phyloP scores from a whole-genome alignment of 495 filamentous ascomycete genomes.

The Aspergillus wentii region DNA sequence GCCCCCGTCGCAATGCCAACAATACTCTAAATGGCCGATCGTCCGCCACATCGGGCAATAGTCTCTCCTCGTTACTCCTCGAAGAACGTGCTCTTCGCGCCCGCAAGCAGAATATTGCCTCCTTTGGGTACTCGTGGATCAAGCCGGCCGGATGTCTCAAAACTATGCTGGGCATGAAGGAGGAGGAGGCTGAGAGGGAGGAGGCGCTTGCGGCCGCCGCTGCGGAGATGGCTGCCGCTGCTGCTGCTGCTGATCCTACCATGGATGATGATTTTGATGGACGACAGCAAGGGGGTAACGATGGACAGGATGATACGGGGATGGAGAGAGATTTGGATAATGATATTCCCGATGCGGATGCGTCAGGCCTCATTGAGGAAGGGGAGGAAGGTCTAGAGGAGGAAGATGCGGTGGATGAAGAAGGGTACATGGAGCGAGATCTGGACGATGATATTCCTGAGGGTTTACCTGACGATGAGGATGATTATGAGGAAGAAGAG shows the following conservation, averaged over 20 bases:
- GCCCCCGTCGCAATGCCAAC: constrained; percentile 16
- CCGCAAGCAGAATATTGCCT: constrained; percentile 66
- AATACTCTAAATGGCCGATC: constrained; percentile 14
- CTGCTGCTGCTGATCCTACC: constrained; percentile 48
- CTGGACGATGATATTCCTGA: constrained; percentile 50
- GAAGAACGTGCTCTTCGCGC: constrained; percentile 65
- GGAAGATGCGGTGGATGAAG: constrained; percentile 33
- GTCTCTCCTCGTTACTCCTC: constrained; percentile 54
- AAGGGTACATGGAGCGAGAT: constrained; percentile 41
- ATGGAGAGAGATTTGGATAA: constrained; percentile 48
- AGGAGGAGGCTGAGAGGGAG: constrained; percentile 73
- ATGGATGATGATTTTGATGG: constrained; percentile 21
- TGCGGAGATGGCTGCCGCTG: constrained; percentile 61
- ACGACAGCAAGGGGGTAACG: constrained; percentile 22
- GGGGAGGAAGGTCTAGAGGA: constrained; percentile 38
- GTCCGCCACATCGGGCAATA: constrained; percentile 23
- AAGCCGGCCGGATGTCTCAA: constrained; percentile 70
- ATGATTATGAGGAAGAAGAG: constrained; percentile 26
- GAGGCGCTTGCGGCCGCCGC: constrained; percentile 68
- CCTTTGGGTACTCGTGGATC: constrained; percentile 75
- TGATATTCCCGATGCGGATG: constrained; percentile 37
- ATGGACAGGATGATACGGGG: constrained; percentile 21
- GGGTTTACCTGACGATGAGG: constrained; percentile 42
- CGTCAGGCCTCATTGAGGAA: constrained; percentile 35
- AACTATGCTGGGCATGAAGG: constrained; percentile 69